phyloP scores from a whole-genome alignment of 2,329 filamentous ascomycete genomes.

The Tolypocladium nubicola region DNA sequence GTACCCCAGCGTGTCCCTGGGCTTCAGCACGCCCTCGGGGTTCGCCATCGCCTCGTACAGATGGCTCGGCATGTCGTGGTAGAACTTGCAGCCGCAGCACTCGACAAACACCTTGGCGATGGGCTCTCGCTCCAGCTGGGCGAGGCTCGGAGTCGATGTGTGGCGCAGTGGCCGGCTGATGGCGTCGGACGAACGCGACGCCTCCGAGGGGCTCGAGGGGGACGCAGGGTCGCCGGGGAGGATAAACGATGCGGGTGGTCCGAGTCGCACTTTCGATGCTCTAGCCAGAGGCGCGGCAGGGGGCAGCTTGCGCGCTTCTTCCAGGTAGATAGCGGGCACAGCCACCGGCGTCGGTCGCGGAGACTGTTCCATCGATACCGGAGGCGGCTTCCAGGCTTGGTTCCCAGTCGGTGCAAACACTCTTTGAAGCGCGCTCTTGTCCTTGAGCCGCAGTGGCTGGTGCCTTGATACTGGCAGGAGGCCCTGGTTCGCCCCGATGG shows the following conservation, averaged over 20 bases:
- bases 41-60: constrained; percentile 55
- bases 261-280: constrained; percentile 6
- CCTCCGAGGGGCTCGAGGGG: background rate
- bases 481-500: constrained; percentile 4
- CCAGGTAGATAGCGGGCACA: constrained; percentile 9
- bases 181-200: background rate
- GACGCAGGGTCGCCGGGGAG: constrained; percentile 1
- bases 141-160: constrained; percentile 3
- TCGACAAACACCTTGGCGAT: constrained; percentile 55
- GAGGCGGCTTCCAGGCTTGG: background rate
- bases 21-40: constrained; percentile 41
- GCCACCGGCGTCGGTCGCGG: background rate
- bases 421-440: constrained; percentile 3
- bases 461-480: constrained; percentile 28
- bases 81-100: constrained; percentile 54
- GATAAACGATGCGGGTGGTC: constrained; percentile 10
- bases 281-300: constrained; percentile 5
- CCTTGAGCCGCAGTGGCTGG: constrained; percentile 22
- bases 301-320: constrained; percentile 9
- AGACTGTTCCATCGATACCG: background rate
- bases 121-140: constrained; percentile 21
- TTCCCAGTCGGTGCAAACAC: background rate
- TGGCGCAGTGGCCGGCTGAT: constrained; percentile 4
- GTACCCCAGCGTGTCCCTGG: constrained; percentile 38
- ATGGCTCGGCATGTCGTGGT: constrained; percentile 54